Base-by-base conservation (phyloP, 257 asterid species). In the Lycium ferocissimum region DNA sequence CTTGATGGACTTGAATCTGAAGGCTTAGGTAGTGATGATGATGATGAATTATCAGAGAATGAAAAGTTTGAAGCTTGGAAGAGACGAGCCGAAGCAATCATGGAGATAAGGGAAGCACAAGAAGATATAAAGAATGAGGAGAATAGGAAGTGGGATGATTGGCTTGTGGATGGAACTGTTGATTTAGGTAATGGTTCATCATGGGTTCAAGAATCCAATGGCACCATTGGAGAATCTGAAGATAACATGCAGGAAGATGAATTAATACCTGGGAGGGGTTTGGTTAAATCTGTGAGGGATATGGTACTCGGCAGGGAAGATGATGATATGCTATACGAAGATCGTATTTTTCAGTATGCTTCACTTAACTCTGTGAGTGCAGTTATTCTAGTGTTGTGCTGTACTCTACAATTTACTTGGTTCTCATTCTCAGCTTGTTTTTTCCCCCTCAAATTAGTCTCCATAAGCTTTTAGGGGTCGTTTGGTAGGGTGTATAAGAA, bases 51-150 rank as follows among this genome's bases (percentile, higher is more conserved):
- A 9, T 91, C 99, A 1, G 98, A 93, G 86, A 83, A 91, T 53
- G 98, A 97, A 79, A 97, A 95, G 90, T 95, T 97, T 86, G 99
- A 97, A 91, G 98, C 95, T 5, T 97, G 99, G 99, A 95, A 87
- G 83, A 90, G 93, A 89, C 93, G 98, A 75, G 98, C 98, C 0
- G 99, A 96, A 93, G 94, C 97, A 0, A 97, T 97, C 84, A 89
- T 92, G 17, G 98, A 97, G 83, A 82, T 97, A 88, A 95, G 99
- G 91, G 98, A 95, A 87, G 99, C 98, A 38, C 98, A 94, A 73
- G 92, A 91, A 79, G 98, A 89, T 87, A 89, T 86, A 22, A 93
- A 88, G 94, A 95, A 96, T 83, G 98, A 95, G 92, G 97, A 94
- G 91, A 90, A 90, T 73, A 92, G 91, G 89, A 94, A 86, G 89